Evolutionary conservation across 352 stramenopile species (phyloP), one percentile per base, ranked within the genome.

Genomic region (Globisporangium ultimum): DNA sequence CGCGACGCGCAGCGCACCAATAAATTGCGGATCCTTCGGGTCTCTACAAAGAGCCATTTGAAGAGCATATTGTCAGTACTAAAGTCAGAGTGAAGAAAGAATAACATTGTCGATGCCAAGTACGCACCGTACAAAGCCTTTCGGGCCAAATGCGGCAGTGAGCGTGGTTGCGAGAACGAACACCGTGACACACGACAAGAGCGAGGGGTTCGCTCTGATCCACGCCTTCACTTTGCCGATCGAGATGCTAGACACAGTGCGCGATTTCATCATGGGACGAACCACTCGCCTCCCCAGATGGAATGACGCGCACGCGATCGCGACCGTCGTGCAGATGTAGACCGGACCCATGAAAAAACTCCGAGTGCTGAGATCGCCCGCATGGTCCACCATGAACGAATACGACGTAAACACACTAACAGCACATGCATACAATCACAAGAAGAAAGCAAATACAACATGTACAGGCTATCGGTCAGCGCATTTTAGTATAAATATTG

Each of bases 361-460:
- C 7, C 46, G 34, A 1, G 61, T 57, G 49, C 79, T 89, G 10
- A 95, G 71, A 47, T 93, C 86, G 2, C 86, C 82, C 1, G 86
- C 86, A 52, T 95, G 86, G 61, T 95, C 86, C 6, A 76, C 80
- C 86, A 95, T 95, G 71, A 90, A 95, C 55, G 84, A 86, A 54
- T 88, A 95, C n/a, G 84, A 93, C 46, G 86, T 95, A 55, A 95
- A 91, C 14, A 92, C 86, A 1, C 86, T 95, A 36, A 8, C 28
- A 36, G 28, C 28, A 47, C 14, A 65, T 17, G 48, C 8, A 47
- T 2, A 24, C 36, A 8, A 9, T 18, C 34, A 54, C 12, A 36
- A 10, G 9, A 36, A 36, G 2, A 36, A 36, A 36, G 28, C 28
- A 10, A 1, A 36, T 36, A 10, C 28, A 36, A 40, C 24, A 13